A percentile compares a stretch with the other conserved stretches of the same genome.
These are phyloP conservation scores for Leptomonas seymouri DNA, from an alignment of 208 protist species.

Conservation along the genomic window DNA sequence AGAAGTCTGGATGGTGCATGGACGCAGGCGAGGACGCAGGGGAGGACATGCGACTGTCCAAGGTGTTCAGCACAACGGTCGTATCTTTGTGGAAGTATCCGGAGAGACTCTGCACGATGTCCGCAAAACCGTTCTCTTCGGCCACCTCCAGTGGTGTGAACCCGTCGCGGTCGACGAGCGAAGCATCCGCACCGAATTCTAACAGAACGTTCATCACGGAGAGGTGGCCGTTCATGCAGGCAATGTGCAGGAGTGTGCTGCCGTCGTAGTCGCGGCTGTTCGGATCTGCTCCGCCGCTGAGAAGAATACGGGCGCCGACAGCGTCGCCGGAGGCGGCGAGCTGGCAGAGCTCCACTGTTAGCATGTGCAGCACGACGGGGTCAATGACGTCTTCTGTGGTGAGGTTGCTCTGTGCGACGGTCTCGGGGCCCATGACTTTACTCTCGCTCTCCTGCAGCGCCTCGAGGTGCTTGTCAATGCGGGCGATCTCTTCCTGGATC, in stretches of 20 bases:
- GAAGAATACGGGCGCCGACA: constrained; percentile 68
- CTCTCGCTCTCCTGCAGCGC: constrained; percentile 36
- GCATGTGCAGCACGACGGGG: constrained; percentile 65
- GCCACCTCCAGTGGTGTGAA: constrained; percentile 69
- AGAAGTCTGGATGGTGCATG: constrained; percentile 62
- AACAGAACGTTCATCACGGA: constrained; percentile 66
- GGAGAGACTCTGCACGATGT: constrained; percentile 60
- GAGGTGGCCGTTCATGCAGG: constrained; percentile 55
- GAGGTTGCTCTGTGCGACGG: constrained; percentile 16
- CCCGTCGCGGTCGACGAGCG: constrained; percentile 60
- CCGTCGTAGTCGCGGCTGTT: constrained; percentile 86
- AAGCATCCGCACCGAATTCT: constrained; percentile 65
- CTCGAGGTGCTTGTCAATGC: constrained; percentile 68
- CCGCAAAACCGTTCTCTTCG: constrained; percentile 51
- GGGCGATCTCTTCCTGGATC: constrained; percentile 74
- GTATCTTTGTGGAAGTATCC: constrained; percentile 17
- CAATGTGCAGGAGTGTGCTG: constrained; percentile 83
- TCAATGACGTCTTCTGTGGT: constrained; percentile 46
- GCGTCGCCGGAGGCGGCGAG: constrained; percentile 65
- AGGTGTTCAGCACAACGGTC: constrained; percentile 31
- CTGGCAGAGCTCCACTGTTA: constrained; percentile 83
- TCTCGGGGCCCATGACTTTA: constrained; percentile 12
- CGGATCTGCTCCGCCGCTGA: constrained; percentile 72
- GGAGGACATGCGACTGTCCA: constrained; percentile 25
- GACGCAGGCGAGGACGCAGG: constrained; percentile 40